These are phyloP conservation scores for Pseudopyrenochaeta lycopersici DNA, from an alignment of 2,329 filamentous ascomycete genomes.

Conservation along the genomic window DNA sequence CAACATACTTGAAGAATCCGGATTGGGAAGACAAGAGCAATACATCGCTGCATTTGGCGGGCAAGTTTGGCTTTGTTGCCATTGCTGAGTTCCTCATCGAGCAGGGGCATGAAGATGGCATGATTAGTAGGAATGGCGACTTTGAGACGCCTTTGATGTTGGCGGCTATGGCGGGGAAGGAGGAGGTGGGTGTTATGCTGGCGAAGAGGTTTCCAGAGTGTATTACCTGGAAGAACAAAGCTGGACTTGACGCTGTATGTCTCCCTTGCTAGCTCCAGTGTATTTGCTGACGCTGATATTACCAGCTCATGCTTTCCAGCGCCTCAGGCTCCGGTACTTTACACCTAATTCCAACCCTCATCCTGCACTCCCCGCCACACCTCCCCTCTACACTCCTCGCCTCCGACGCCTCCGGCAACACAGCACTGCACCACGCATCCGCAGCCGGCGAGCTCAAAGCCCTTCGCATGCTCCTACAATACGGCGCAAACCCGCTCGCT, in stretches of 20 bases:
- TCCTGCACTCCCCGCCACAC: constrained; percentile 38
- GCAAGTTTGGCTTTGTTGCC: constrained; percentile 73
- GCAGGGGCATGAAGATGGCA: constrained; percentile 77
- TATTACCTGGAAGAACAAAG: constrained; percentile 71
- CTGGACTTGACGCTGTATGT: constrained; percentile 73
- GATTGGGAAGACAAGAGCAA: constrained; percentile 80
- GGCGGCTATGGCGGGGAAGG: constrained; percentile 73
- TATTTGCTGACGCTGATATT: constrained; percentile 4
- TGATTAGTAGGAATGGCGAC: constrained; percentile 79
- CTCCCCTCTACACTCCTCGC: constrained; percentile 38
- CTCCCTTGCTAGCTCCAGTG: neutral
- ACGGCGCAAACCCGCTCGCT: constrained; percentile 77
- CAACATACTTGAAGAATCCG: constrained; percentile 77
- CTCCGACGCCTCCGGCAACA: constrained; percentile 79
- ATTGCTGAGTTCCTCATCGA: constrained; percentile 76
- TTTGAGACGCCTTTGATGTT: constrained; percentile 85
- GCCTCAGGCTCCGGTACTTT: constrained; percentile 51
- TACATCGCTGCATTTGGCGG: constrained; percentile 84
- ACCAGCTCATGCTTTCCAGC: constrained; percentile 52
- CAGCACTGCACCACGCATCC: constrained; percentile 85
- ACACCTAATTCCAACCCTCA: constrained; percentile 53
- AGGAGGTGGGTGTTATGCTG: constrained; percentile 77
- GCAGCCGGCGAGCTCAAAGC: constrained; percentile 82
- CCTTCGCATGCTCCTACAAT: constrained; percentile 77
- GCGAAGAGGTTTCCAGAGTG: constrained; percentile 69